phyloP scores from a whole-genome alignment of 2,329 filamentous ascomycete species.

The Aquanectria penicillioides region DNA sequence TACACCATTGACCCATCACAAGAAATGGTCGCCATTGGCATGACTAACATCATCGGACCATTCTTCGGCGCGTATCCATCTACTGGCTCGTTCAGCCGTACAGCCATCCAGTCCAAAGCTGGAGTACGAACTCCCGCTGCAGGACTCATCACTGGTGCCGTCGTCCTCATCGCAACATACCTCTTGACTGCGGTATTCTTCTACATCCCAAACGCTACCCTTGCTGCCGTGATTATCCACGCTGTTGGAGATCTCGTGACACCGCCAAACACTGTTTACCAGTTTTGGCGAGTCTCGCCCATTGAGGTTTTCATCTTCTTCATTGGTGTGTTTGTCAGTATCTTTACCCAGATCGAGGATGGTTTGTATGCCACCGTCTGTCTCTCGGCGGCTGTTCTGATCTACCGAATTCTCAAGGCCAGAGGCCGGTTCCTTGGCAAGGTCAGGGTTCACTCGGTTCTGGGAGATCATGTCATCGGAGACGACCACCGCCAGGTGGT shows the following conservation, averaged over 20 bases:
- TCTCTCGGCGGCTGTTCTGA: slow-evolving; percentile 78
- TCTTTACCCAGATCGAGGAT: slow-evolving; percentile 90
- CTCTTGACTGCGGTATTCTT: slow-evolving; percentile 89
- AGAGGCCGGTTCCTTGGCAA: slow-evolving; percentile 83
- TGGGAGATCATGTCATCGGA: slow-evolving; percentile 78
- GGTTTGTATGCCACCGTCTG: slow-evolving; percentile 90
- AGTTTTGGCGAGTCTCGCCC: slow-evolving; percentile 94
- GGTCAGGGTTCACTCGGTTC: slow-evolving; percentile 76
- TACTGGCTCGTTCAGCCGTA: slow-evolving; percentile 95
- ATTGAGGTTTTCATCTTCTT: slow-evolving; percentile 94
- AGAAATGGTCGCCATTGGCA: slow-evolving; percentile 92
- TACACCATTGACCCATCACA: slow-evolving; percentile 96
- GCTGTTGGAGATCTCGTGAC: slow-evolving; percentile 94
- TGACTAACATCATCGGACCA: slow-evolving; percentile 88
- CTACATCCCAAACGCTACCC: slow-evolving; percentile 85
- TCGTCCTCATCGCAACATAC: slow-evolving; percentile 92
- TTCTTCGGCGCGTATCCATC: slow-evolving; percentile 93
- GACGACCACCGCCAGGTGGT: slow-evolving; percentile 60
- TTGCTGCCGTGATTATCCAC: slow-evolving; percentile 93
- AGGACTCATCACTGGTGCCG: slow-evolving; percentile 84
- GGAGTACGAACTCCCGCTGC: slow-evolving; percentile 92
- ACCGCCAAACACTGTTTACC: slow-evolving; percentile 88
- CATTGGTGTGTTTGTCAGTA: slow-evolving; percentile 86
- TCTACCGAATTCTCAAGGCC: slow-evolving; percentile 86
- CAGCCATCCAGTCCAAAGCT: slow-evolving; percentile 96